Percentiles rank a stretch among this genome's conserved stretches.
These are phyloP conservation scores for Plantago ovata DNA, from an alignment of 257 asterid species.

Conservation along the genomic window DNA sequence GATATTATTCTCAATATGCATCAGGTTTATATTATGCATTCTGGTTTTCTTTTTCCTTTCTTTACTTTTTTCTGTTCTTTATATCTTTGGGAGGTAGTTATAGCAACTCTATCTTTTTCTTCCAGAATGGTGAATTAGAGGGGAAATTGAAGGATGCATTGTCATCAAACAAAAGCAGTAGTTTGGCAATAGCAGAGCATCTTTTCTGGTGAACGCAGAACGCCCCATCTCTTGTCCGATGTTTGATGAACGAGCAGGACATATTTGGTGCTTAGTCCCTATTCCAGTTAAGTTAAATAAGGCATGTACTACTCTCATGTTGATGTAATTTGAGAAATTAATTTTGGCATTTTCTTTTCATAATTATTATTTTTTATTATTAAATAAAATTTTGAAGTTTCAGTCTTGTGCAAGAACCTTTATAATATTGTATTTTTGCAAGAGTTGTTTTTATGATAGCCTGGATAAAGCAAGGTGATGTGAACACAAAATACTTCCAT, in stretches of 20 bases:
- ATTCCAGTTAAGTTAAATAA: too few relatives aligned
- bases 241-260: not conserved
- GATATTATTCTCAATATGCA: constrained; percentile 95
- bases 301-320: too few relatives aligned
- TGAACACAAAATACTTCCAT: too few relatives aligned
- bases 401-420: too few relatives aligned
- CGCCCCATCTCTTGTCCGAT: not conserved
- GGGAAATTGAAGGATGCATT: constrained; percentile 45
- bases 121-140: constrained; percentile 78
- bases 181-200: constrained; percentile 24
- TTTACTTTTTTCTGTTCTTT: not conserved
- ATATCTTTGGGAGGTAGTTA: constrained; percentile 10
- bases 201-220: not conserved
- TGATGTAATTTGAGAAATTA: too few relatives aligned
- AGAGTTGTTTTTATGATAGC: too few relatives aligned
- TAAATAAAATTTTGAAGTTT: too few relatives aligned
- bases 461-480: too few relatives aligned
- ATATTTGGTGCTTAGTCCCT: too few relatives aligned
- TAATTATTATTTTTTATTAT: too few relatives aligned
- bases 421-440: too few relatives aligned
- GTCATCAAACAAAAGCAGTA: constrained; percentile 27
- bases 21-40: constrained; percentile 52
- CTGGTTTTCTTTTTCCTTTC: not conserved
- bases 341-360: too few relatives aligned
- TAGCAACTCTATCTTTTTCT: constrained; percentile 14